A percentile compares a stretch with the other conserved stretches of the same genome.
phyloP scores from a whole-genome alignment of 495 filamentous ascomycete species.

The Achaetomiella virescens region DNA sequence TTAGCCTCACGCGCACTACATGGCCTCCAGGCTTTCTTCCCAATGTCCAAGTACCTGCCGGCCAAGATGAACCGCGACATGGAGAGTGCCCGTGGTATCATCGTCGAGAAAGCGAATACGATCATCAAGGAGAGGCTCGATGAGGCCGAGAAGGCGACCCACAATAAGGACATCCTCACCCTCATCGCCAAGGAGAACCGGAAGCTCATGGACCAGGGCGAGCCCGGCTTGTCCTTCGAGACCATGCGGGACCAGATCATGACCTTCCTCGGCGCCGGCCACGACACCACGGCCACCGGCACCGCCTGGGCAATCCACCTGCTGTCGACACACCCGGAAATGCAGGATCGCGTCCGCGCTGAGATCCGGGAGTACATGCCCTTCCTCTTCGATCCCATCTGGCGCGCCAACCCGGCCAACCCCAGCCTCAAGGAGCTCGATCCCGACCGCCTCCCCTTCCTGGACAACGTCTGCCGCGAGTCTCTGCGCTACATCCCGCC shows the following conservation, averaged over 20 bases:
- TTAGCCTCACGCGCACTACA: slow-evolving; percentile 34
- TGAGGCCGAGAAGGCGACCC: slow-evolving; percentile 25
- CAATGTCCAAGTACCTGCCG: slow-evolving; percentile 37
- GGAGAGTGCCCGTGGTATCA: slow-evolving; percentile 34
- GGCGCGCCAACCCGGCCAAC: slow-evolving; percentile 20
- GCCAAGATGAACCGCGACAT: slow-evolving; percentile 43
- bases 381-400: slow-evolving; percentile 29
- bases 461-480: slow-evolving; percentile 46
- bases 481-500: slow-evolving; percentile 44
- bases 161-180: slow-evolving; percentile 39
- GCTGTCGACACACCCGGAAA: slow-evolving; percentile 29
- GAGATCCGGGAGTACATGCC: slow-evolving; percentile 36
- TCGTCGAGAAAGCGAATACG: slow-evolving; percentile 23
- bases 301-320: slow-evolving; percentile 33
- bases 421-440: slow-evolving; percentile 15
- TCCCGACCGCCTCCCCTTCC: slow-evolving; percentile 29
- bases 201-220: slow-evolving; percentile 18
- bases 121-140: slow-evolving; percentile 18
- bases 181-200: slow-evolving; percentile 31
- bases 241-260: slow-evolving; percentile 47
- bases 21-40: slow-evolving; percentile 41
- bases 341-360: slow-evolving; percentile 30
- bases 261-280: slow-evolving; percentile 37
- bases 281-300: slow-evolving; percentile 37
- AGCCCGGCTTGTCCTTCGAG: slow-evolving; percentile 32